Conservation (phyloP, 73 alveolate genomes). For the Blepharisma japonicum region DNA sequence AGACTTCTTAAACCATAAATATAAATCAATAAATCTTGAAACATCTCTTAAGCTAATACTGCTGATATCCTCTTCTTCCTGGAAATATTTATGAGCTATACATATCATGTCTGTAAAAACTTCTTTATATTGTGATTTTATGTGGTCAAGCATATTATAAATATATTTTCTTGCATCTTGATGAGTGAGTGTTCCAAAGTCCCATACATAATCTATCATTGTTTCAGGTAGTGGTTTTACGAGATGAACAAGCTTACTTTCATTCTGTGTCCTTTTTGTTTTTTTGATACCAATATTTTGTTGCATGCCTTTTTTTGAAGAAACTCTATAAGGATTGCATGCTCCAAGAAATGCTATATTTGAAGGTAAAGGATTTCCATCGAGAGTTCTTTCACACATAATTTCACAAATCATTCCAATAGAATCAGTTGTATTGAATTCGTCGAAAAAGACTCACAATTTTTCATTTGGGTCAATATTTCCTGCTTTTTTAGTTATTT, state of each 20-base stretch:
- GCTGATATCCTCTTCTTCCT: conserved; percentile 7
- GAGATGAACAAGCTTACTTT: conserved; percentile 1
- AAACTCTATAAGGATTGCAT: conserved; percentile 29
- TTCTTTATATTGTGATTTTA: neutral
- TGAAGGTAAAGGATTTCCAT: neutral
- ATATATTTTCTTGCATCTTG: conserved; percentile 5
- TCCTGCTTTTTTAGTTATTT: conserved; percentile 42
- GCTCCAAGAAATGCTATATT: conserved; percentile 21
- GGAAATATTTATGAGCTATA: conserved; percentile 25
- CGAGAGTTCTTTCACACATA: conserved; percentile 6
- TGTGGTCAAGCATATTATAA: neutral
- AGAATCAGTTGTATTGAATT: conserved; percentile 27
- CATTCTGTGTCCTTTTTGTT: neutral
- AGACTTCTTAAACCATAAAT: conserved; percentile 13
- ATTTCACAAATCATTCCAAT: conserved; percentile 10
- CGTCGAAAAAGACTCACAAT: conserved; percentile 31
- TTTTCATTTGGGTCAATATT: conserved; percentile 11
- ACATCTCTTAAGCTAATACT: conserved; percentile 33
- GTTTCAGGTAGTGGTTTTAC: conserved; percentile 27
- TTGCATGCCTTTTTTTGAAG: neutral
- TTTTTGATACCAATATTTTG: conserved; percentile 27
- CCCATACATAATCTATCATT: conserved; percentile 28
- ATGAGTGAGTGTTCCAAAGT: neutral
- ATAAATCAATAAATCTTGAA: conserved; percentile 3
- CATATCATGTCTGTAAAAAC: neutral